Evolutionary conservation across 257 asterid species (phyloP).

Genomic region (Solanum neorickii): DNA sequence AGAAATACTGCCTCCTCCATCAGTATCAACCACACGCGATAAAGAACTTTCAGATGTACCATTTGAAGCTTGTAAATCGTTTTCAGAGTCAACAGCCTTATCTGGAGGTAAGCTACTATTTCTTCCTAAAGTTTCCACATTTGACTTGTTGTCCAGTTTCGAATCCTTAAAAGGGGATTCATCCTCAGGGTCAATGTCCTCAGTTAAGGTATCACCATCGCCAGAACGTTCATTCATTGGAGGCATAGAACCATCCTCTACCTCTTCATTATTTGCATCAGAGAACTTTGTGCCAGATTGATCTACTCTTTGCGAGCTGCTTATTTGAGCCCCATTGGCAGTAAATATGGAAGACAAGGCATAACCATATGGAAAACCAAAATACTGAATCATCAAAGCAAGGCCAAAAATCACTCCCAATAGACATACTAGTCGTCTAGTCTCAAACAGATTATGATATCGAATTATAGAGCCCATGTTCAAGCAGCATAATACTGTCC

Average conservation of each 20-base stretch:
- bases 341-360: slow-evolving; percentile 32
- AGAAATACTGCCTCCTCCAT: slow-evolving; percentile 6
- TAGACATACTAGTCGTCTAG: slow-evolving; percentile 43
- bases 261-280: slow-evolving; percentile 14
- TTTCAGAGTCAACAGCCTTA: slow-evolving; percentile 1
- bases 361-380: slow-evolving; percentile 52
- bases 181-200: slow-evolving; percentile 51
- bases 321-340: slow-evolving; percentile 16
- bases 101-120: slow-evolving; percentile 17
- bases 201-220: slow-evolving; percentile 15
- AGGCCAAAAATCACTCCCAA: slow-evolving; percentile 42
- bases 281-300: slow-evolving; percentile 10
- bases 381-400: slow-evolving; percentile 45
- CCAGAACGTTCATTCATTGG: not conserved
- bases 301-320: slow-evolving; percentile 10
- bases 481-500: slow-evolving; percentile 3
- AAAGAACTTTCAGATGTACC: slow-evolving; percentile 9
- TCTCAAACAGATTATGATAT: slow-evolving; percentile 30
- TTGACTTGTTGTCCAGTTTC: slow-evolving; percentile 16
- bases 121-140: slow-evolving; percentile 6
- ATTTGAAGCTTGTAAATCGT: slow-evolving; percentile 6
- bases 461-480: slow-evolving; percentile 38
- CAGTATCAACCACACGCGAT: not conserved
- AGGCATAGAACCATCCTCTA: slow-evolving; percentile 5
- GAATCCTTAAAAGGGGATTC: slow-evolving; percentile 35